Evolutionary conservation across 192 early-diverging fungal species (phyloP).

Genomic region (Blastocladiella britannica): DNA sequence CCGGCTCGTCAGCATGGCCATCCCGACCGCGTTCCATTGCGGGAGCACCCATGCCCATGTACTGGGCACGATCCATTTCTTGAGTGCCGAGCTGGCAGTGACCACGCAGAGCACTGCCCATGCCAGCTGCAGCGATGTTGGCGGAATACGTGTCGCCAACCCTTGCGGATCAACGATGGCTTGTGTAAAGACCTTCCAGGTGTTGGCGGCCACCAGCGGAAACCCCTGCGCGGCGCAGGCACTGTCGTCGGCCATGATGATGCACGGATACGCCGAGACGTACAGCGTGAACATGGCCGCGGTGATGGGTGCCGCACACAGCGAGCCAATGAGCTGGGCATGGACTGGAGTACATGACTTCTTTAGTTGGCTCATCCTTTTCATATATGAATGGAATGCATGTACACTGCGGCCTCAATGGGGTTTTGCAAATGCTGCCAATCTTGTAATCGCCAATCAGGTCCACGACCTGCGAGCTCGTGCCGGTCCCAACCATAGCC

Average conservation of each 20-base stretch:
- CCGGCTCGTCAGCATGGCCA: not conserved
- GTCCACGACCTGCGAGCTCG: no score
- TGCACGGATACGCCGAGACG: not conserved
- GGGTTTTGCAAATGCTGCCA: no score
- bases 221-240: not conserved
- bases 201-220: not conserved
- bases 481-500: not conserved
- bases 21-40: not conserved
- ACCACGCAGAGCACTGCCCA: no score
- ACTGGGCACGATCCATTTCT: no score
- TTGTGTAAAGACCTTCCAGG: not conserved
- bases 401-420: no score
- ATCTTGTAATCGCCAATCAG: no score
- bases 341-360: not conserved
- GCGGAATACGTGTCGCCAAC: no score
- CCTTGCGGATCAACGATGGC: not conserved
- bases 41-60: not conserved
- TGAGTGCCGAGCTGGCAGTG: no score
- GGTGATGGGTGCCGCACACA: not conserved
- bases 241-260: not conserved
- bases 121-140: no score
- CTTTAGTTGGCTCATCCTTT: no score
- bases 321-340: not conserved
- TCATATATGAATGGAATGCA: no score
- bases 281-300: not conserved